These are phyloP conservation scores for Tolypocladium ovalisporum DNA, from an alignment of 2,329 filamentous ascomycete species.

Conservation along the genomic window DNA sequence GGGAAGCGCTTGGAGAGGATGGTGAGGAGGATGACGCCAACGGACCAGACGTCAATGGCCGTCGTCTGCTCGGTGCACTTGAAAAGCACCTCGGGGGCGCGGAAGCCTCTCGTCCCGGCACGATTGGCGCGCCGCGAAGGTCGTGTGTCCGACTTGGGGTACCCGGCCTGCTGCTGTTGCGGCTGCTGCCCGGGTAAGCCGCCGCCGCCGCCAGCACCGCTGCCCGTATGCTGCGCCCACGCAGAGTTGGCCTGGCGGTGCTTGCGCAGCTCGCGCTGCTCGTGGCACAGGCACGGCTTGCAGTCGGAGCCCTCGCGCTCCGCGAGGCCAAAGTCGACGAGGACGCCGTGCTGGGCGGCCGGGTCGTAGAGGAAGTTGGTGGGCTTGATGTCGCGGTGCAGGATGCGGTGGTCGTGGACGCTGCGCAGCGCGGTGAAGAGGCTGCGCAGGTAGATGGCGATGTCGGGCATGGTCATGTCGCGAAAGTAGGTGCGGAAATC, in stretches of 20 bases:
- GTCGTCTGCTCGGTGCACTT: conserved; percentile 94
- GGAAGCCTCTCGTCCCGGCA: conserved; percentile 89
- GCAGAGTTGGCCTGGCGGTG: conserved; percentile 46
- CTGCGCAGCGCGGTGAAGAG: conserved; percentile 76
- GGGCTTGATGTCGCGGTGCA: conserved; percentile 94
- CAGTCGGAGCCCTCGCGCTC: conserved; percentile 70
- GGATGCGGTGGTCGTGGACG: conserved; percentile 73
- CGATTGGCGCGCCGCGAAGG: conserved; percentile 86
- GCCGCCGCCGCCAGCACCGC: background rate
- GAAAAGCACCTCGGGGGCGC: conserved; percentile 89
- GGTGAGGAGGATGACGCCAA: conserved; percentile 92
- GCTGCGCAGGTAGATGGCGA: conserved; percentile 79
- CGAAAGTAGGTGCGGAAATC: conserved; percentile 95
- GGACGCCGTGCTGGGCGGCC: conserved; percentile 65
- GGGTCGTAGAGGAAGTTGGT: conserved; percentile 96
- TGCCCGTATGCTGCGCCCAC: conserved; percentile 30
- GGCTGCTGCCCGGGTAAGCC: conserved; percentile 17
- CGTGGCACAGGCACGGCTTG: conserved; percentile 74
- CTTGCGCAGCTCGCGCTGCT: conserved; percentile 51
- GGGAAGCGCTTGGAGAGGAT: conserved; percentile 87
- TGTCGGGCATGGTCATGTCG: conserved; percentile 75
- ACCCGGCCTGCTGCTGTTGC: conserved; percentile 46
- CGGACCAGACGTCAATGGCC: conserved; percentile 94
- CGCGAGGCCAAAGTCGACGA: conserved; percentile 98
- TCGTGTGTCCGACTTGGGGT: conserved; percentile 81